Evolutionary conservation across 2,329 filamentous ascomycete species (phyloP), one percentile per base, ranked within the genome.

Genomic region (Epichloe hybrida): DNA sequence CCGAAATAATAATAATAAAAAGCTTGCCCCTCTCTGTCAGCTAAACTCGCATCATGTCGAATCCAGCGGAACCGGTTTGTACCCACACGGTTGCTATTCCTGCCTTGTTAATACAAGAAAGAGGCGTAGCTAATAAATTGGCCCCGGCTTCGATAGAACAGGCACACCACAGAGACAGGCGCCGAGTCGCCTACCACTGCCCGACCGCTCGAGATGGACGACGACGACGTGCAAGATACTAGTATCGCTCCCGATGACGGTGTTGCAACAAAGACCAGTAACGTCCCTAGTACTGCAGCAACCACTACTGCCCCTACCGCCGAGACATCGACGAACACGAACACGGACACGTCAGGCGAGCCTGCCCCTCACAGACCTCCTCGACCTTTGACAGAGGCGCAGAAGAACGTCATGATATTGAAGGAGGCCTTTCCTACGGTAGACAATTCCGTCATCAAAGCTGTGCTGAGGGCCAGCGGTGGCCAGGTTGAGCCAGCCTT

Each of bases 381-480:
- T 36, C 81, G 90, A 53, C 91, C 91, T 45, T 62, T 88, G 61
- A 87, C 80, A 56, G 84, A 93, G 55, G 78, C 84, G 54, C 84
- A 95, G 67, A 86, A 95, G 71, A 89, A 88, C 46, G 85, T 91
- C 68, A 79, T 80, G 60, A 96, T 89, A 3, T 74, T 98, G 51
- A 91, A 88, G 66, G 93, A 98, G 67, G 93, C 93, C 0, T 98
- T 98, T 61, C 93, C 93, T 0, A 77, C 73, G 50, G 86, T 96
- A 54, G 93, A 98, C 50, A 65, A 71, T 7, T 67, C 80, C 43
- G 85, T 98, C 45, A 79, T 98, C 66, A 95, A 84, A 67, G 93
- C 93, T 34, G 86, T 98, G 0, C 71, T 98, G 56, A 76, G 79
- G 23, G 93, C 93, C 13, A 97, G 93, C 65, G 77, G 83, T 52